These are phyloP conservation scores for Ustilago trichophora DNA, from an alignment of 1,284 basidiomycete genomes.

Conservation along the genomic window DNA sequence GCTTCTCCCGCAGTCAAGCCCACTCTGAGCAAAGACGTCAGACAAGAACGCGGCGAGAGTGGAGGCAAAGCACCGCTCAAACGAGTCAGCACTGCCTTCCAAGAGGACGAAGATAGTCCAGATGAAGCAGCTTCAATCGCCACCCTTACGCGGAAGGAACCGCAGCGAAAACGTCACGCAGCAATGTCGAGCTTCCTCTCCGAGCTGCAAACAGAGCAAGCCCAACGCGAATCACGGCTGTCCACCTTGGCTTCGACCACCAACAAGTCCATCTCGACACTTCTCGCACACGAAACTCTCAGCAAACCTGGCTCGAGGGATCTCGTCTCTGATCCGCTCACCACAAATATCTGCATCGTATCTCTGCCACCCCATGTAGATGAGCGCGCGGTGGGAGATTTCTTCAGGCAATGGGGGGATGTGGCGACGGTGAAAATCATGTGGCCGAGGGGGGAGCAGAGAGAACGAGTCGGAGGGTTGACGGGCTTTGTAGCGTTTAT, in stretches of 20 bases:
- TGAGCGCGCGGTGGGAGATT: constrained; percentile 83
- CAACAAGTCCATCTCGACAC: constrained; percentile 32
- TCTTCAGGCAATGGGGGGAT: constrained; percentile 75
- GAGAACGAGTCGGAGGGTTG: constrained; percentile 76
- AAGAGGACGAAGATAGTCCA: constrained; percentile 26
- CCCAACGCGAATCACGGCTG: constrained; percentile 82
- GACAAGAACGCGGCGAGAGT: too few species aligned
- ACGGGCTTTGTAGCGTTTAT: constrained; percentile 96
- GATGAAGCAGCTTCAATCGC: neutral
- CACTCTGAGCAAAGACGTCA: too few species aligned
- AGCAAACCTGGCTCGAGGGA: constrained; percentile 80
- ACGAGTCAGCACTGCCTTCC: constrained; percentile 22
- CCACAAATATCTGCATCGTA: constrained; percentile 87
- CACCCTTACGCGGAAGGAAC: constrained; percentile 18
- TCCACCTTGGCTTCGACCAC: constrained; percentile 20
- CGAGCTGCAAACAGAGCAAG: constrained; percentile 74
- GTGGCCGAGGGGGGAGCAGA: constrained; percentile 68
- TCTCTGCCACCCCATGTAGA: constrained; percentile 85
- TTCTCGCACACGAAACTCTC: constrained; percentile 77
- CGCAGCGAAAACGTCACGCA: constrained; percentile 32
- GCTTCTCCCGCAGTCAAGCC: neutral
- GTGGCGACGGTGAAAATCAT: constrained; percentile 69
- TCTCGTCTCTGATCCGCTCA: constrained; percentile 78
- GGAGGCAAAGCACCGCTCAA: constrained; percentile 1
- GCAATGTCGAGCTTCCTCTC: constrained; percentile 53